Evolutionary conservation across 768 basidiomycete genomes (phyloP), one percentile per base, ranked within the genome.

Genomic region (Mycena indigotica): DNA sequence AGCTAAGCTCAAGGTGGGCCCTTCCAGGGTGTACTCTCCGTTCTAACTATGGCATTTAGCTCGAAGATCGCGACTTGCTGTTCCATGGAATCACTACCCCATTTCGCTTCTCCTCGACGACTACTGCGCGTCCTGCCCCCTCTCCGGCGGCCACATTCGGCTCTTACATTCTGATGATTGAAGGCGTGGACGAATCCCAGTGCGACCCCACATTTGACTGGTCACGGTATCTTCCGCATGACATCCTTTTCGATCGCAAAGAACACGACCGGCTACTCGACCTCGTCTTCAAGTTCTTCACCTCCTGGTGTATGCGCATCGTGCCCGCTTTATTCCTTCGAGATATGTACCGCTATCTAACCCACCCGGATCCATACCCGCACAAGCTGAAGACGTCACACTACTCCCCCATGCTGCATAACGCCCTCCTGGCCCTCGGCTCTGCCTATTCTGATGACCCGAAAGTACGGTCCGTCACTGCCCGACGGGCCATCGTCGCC

Each of bases 401-500:
- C 61, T 89, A 89, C 68, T 87, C 85, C 2, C 85, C 87, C 0
- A 84, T 89, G 81, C 75, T 89, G 6, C 88, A 89, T 70, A 89
- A 89, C 61, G 78, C 86, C 1, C 75, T 87, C 2, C 70, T 89
- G 4, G 73, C 80, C 0, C 57, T 81, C 23, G 79, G 73, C 3
- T 66, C 74, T 5, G 77, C 76, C 0, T 78, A 80, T 41, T 74
- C 78, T 1, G 80, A 81, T 35, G 77, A 80, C 23, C 77, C 76
- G 5, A 66, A 66, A 44, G 71, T 80, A 52, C 67, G 76, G 17
- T 78, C 80, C 60, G 61, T 76, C 52, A 77, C 75, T 56, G 63
- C 77, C 1, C 73, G 80, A 5, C 71, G 74, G 44, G 72, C 73
- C 28, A 80, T 79, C 48, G 76, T 75, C 29, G 67, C 73, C 16